Conservation (phyloP, 2,329 filamentous ascomycete species). For the Sclerotinia subarctica region DNA sequence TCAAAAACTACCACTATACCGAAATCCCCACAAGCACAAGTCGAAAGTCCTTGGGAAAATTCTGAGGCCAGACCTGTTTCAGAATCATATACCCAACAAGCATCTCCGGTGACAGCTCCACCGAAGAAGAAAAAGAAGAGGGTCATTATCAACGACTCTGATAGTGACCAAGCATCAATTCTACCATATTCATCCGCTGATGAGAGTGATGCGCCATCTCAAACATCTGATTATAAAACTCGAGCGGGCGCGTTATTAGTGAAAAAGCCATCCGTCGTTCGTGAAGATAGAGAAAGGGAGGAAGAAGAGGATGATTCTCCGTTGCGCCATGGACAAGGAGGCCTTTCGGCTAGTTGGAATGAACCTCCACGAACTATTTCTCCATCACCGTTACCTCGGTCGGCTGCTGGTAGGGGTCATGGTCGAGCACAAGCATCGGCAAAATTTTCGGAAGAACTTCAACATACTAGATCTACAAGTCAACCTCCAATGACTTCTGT, state of each 20-base stretch:
- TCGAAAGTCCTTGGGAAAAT: conserved; percentile 4
- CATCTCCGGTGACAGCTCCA: not conserved
- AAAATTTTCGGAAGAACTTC: conserved; percentile 26
- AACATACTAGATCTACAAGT: conserved; percentile 29
- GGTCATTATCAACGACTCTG: conserved; percentile 30
- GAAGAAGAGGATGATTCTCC: conserved; percentile 39
- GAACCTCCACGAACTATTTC: conserved; percentile 27
- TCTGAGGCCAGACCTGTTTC: not conserved
- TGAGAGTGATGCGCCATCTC: conserved; percentile 32
- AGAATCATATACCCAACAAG: not conserved
- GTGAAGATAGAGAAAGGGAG: conserved; percentile 46
- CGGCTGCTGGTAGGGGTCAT: conserved; percentile 31
- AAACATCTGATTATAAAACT: conserved; percentile 24
- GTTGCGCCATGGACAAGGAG: conserved; percentile 15
- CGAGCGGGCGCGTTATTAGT: conserved; percentile 30
- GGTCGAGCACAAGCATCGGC: conserved; percentile 29
- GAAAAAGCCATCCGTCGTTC: conserved; percentile 47
- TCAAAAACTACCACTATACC: conserved; percentile 14
- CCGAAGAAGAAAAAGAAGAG: conserved; percentile 32
- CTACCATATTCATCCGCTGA: conserved; percentile 35
- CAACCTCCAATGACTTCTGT: conserved; percentile 26
- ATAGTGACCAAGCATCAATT: conserved; percentile 31
- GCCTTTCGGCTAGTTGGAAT: conserved; percentile 21
- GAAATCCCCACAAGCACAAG: conserved; percentile 11
- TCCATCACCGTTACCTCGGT: conserved; percentile 32